Base-by-base conservation (phyloP, 768 basidiomycete genomes). In the Tylopilus intermedius region DNA sequence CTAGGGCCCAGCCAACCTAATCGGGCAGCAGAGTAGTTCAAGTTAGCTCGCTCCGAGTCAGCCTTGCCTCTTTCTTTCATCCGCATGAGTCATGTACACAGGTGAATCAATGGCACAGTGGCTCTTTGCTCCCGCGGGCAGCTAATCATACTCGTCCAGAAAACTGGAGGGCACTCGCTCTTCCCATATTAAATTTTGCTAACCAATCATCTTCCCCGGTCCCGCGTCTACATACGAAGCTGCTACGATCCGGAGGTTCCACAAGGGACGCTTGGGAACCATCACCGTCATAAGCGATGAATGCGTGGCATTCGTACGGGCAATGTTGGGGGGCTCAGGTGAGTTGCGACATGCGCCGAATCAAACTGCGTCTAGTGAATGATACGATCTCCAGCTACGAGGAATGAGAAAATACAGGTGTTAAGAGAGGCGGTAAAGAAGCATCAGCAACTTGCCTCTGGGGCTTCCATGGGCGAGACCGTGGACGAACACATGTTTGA, bases 401-500 rank as follows among this genome's bases (percentile, higher is more conserved):
- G 57, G 9, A 75, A 75, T 46, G 74, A 77, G 56, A 74, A 75
- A 62, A 78, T 79, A 60, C 62, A 50, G 42, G 64, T 86, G 47
- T 84, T 93, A 52, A 71, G 72, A 56, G 68, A 67, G 21, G 90
- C 90, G 15, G 72, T 79, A 3, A 79, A 79, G 71, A 80, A 71
- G 64, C 91, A 93, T 61, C 74, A 82, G 8, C 61, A 58, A 42
- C 71, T 84, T 15, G 90, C 91, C 7, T 80, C 77, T 55, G 74
- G 74, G 48, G 84, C 83, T 21, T 81, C 83, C 0, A 74, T 72
- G 33, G 91, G 79, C 5, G 77, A 80, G 57, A 94, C 94, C 27
- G 76, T 94, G 26, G 94, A 97, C 66, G 78, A 94, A 27, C 90
- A 95, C 71, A 69, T 97, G 66, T 78, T 94, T 48, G 94, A 93